Percentiles rank a stretch among this genome's conserved stretches.
These are phyloP conservation scores for Alternaria arborescens DNA, from an alignment of 2,329 filamentous ascomycete genomes.

Conservation along the genomic window DNA sequence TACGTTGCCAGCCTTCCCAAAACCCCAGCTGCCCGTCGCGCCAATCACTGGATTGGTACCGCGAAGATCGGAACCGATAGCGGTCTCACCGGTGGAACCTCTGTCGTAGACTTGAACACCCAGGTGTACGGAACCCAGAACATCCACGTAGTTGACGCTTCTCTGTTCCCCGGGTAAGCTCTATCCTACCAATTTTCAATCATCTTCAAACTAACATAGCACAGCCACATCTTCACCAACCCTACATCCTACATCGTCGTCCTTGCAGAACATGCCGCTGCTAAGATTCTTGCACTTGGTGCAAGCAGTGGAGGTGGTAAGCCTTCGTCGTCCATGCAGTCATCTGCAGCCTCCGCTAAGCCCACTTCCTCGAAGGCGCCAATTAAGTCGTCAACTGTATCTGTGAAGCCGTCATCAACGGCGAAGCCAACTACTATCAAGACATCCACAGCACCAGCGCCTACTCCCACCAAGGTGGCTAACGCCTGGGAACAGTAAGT, in stretches of 20 bases:
- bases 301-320: conserved; percentile 12
- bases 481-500: conserved; percentile 15
- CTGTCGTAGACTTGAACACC: conserved; percentile 61
- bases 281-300: conserved; percentile 47
- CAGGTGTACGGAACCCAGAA: conserved; percentile 59
- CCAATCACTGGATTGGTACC: conserved; percentile 63
- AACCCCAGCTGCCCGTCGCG: conserved; percentile 50
- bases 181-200: background rate
- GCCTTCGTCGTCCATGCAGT: conserved; percentile 8
- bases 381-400: conserved; percentile 1
- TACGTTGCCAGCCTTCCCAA: conserved; percentile 61
- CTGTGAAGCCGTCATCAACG: conserved; percentile 1
- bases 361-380: conserved; percentile 8
- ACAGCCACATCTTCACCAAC: conserved; percentile 48
- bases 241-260: conserved; percentile 51
- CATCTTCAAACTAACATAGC: conserved; percentile 19
- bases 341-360: conserved; percentile 13
- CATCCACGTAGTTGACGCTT: conserved; percentile 59
- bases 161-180: conserved; percentile 55
- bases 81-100: conserved; percentile 53
- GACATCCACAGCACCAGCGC: background rate
- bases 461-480: background rate
- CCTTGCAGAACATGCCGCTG: conserved; percentile 49
- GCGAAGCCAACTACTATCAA: background rate
- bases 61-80: conserved; percentile 62